These are phyloP conservation scores for Debaryomyces singareniensis DNA, from an alignment of 1,139 yeast species.

Conservation along the genomic window DNA sequence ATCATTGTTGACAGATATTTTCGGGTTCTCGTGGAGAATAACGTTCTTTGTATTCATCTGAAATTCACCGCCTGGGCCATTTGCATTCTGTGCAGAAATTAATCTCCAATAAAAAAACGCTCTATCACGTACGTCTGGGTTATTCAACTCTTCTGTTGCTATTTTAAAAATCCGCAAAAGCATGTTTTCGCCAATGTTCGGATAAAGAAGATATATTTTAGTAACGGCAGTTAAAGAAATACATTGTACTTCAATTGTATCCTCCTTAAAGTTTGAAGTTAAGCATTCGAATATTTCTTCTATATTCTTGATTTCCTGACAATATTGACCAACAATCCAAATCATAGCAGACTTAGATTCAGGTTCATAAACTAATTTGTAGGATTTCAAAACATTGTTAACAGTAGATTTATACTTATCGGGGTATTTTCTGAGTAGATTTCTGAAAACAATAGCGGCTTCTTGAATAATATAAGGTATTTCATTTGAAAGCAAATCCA, in stretches of 20 bases:
- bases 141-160: slow-evolving; percentile 70
- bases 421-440: slow-evolving; percentile 74
- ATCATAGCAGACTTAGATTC: slow-evolving; percentile 75
- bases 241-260: slow-evolving; percentile 67
- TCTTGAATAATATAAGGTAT: slow-evolving; percentile 79
- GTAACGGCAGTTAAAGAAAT: slow-evolving; percentile 69
- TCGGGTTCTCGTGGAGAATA: slow-evolving; percentile 55
- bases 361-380: slow-evolving; percentile 57
- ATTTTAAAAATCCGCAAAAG: slow-evolving; percentile 56
- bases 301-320: slow-evolving; percentile 43
- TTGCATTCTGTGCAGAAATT: slow-evolving; percentile 43
- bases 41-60: slow-evolving; percentile 46
- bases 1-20: slow-evolving; percentile 63
- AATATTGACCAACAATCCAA: slow-evolving; percentile 81
- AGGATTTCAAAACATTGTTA: slow-evolving; percentile 34
- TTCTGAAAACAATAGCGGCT: slow-evolving; percentile 67
- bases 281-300: slow-evolving; percentile 42
- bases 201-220: slow-evolving; percentile 56
- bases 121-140: slow-evolving; percentile 81
- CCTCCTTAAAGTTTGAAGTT: slow-evolving; percentile 47
- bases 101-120: slow-evolving; percentile 85
- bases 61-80: slow-evolving; percentile 19
- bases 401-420: slow-evolving; percentile 32
- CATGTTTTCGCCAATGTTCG: slow-evolving; percentile 49
- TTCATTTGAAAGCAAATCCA: slow-evolving; percentile 58